phyloP scores from a whole-genome alignment of 306 rosid species.

The Cucurbita argyrosperma region DNA sequence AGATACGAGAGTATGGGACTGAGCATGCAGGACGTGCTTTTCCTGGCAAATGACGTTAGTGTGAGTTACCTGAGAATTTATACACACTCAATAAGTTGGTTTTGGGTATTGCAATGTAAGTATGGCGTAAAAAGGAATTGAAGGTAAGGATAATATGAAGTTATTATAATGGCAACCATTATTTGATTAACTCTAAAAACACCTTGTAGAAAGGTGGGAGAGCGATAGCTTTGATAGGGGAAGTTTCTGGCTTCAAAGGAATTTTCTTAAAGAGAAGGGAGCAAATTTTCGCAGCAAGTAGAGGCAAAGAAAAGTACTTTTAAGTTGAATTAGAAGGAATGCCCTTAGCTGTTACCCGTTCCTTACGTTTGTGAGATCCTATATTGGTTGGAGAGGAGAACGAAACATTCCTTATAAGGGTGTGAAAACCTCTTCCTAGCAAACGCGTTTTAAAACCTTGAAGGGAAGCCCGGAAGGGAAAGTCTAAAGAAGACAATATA shows the following conservation, averaged over 20 bases:
- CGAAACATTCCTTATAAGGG: too few species aligned
- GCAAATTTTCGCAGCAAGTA: not conserved
- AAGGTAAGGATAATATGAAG: too few species aligned
- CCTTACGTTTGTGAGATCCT: too few species aligned
- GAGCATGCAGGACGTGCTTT: constrained; percentile 87
- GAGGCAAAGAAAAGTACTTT: not conserved
- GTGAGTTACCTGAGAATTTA: constrained; percentile 31
- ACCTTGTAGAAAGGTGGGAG: not conserved
- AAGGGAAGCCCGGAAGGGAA: too few species aligned
- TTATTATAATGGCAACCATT: not conserved
- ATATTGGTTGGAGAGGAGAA: not conserved
- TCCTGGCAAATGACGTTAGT: constrained; percentile 67
- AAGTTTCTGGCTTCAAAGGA: not conserved
- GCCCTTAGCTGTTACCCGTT: not conserved
- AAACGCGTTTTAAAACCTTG: too few species aligned
- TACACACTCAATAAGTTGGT: not conserved
- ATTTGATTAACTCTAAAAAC: not conserved
- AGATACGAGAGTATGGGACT: constrained; percentile 74
- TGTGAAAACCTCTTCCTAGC: too few species aligned
- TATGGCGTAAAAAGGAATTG: too few species aligned
- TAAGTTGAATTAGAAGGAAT: not conserved
- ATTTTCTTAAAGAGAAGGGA: too few species aligned
- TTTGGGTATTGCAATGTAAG: not conserved
- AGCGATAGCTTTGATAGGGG: not conserved
- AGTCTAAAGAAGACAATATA: too few species aligned